Evolutionary conservation across 2,329 filamentous ascomycete genomes (phyloP), one percentile per base, ranked within the genome.

Genomic region (Dichotomopilus funicola): DNA sequence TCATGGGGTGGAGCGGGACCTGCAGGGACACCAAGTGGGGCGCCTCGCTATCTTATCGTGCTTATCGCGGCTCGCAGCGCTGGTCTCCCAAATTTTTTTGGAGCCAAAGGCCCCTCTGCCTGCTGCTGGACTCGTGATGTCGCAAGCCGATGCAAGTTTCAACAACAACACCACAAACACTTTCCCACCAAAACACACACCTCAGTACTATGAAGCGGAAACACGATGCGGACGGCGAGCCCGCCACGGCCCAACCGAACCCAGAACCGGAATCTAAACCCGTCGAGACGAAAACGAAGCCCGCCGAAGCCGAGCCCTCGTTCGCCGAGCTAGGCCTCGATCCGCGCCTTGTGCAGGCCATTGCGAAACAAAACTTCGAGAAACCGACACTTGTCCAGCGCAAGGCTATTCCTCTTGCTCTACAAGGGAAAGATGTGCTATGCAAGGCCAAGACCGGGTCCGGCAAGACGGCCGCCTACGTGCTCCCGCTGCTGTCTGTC

Each of bases 401-500:
- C 43, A 86, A 87, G 71, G 89, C 89, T 1, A 95, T 99, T 59
- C 94, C 94, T 1, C 74, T 96, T 40, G 90, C 89, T 27, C 77
- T 97, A 13, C 84, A 91, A 61, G 92, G 94, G 10, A 86, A 89
- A 66, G 91, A 97, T 77, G 85, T 99, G 48, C 77, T 97, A 41
- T 91, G 91, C 53, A 91, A 92, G 67, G 90, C 92, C 40, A 95
- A 92, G 71, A 97, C 94, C 5, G 94, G 94, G 10, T 96, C 91
- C 4, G 94, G 94, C 63, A 99, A 99, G 78, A 99, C 94, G 9
- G 90, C 90, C n/a, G 92, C 94, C 49, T 97, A 97, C 69, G 76
- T 96, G 6, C 78, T 99, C 43, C 94, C 94, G 1, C 80, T 96
- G n/a, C 73, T 99, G 12, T 88, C 96, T 63, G 81, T 82, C 38